A percentile compares a stretch with the other conserved stretches of the same genome.
These are phyloP conservation scores for Hyparrhenia diplandra DNA, from an alignment of 176 grass and related monocot genomes.

Conservation along the genomic window DNA sequence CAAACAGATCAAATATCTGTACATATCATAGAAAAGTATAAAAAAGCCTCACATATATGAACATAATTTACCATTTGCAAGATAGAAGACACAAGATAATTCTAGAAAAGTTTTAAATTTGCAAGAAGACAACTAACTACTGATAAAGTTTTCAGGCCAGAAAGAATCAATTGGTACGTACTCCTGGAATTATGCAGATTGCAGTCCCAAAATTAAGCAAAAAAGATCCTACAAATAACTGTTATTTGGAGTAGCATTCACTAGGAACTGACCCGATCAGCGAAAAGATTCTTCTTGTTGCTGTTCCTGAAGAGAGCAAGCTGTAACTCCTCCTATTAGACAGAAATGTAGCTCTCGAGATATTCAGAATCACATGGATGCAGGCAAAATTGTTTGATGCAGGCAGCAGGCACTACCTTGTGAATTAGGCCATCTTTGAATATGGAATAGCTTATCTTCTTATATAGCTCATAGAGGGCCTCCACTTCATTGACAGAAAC, in stretches of 20 bases:
- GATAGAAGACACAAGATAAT: not conserved
- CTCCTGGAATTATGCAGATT: not conserved
- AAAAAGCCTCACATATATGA: not conserved
- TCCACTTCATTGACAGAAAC: conserved; percentile 79
- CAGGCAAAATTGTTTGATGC: not conserved
- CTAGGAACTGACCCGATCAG: conserved; percentile 57
- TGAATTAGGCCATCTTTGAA: conserved; percentile 71
- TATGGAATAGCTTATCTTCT: conserved; percentile 77
- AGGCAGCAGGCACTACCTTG: conserved; percentile 31
- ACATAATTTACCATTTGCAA: not conserved
- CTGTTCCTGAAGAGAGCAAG: conserved; percentile 82
- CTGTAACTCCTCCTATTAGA: conserved; percentile 71
- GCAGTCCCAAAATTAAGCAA: not conserved
- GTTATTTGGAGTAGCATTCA: not conserved
- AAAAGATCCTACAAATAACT: not conserved
- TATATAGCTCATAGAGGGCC: conserved; percentile 73
- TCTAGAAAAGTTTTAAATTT: not conserved
- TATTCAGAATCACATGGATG: not conserved
- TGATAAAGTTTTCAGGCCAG: not conserved
- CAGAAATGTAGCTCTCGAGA: not conserved
- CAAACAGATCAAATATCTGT: conserved; percentile 97
- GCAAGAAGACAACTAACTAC: not conserved
- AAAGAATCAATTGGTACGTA: not conserved
- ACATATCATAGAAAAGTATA: not conserved
- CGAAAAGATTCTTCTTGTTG: conserved; percentile 60